phyloP scores from a whole-genome alignment of 345 rosid genomes.

The Euphorbia peplus region DNA sequence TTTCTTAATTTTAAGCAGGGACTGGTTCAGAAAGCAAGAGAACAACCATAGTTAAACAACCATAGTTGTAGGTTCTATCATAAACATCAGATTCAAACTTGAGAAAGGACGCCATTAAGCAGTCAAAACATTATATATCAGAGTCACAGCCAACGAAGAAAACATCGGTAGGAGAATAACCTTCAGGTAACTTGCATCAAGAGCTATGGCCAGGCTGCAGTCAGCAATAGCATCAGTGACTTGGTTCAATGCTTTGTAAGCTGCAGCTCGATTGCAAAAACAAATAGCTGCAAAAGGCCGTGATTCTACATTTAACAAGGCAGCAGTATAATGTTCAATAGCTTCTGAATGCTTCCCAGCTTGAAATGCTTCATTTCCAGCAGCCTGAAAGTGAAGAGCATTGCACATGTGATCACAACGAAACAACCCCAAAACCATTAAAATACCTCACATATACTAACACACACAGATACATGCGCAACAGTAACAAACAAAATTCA shows the following conservation, averaged over 20 bases:
- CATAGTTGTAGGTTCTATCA: neutral
- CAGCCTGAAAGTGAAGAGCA: constrained; percentile 40
- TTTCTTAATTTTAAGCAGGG: too few relatives aligned
- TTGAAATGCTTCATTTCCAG: constrained; percentile 96
- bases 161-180: constrained; percentile 34
- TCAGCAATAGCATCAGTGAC: constrained; percentile 88
- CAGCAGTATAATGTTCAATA: constrained; percentile 81
- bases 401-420: neutral
- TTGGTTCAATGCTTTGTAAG: constrained; percentile 78
- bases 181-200: constrained; percentile 81
- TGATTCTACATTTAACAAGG: constrained; percentile 77
- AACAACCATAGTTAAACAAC: neutral
- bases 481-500: neutral
- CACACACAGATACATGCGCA: too few relatives aligned
- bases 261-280: constrained; percentile 97
- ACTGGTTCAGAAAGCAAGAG: neutral
- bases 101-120: neutral
- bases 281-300: constrained; percentile 92
- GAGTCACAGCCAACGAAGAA: neutral
- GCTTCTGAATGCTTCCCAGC: constrained; percentile 87
- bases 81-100: neutral
- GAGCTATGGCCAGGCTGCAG: constrained; percentile 95
- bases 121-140: neutral
- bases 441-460: neutral
- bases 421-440: neutral